These are phyloP conservation scores for Tolypocladium tropicale DNA, from an alignment of 2,329 filamentous ascomycete genomes.

Conservation along the genomic window DNA sequence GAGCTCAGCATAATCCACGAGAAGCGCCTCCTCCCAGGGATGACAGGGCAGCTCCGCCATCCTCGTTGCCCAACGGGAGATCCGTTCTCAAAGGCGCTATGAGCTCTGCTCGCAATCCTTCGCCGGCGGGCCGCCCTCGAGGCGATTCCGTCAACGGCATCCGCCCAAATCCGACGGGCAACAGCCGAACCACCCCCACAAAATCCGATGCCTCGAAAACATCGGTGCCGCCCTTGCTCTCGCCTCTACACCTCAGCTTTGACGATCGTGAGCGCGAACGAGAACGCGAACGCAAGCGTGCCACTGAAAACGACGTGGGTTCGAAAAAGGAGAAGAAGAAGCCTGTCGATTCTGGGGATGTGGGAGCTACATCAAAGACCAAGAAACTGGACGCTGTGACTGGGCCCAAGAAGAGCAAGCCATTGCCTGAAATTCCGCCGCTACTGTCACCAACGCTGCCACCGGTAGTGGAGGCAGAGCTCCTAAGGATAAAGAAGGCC, in stretches of 20 bases:
- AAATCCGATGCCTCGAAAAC: slow-evolving; percentile 28
- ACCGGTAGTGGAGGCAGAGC: slow-evolving; percentile 34
- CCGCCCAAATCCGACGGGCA: slow-evolving; percentile 20
- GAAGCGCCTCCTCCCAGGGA: slow-evolving; percentile 20
- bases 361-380: slow-evolving; percentile 16
- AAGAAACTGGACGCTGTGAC: slow-evolving; percentile 17
- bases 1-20: slow-evolving; percentile 8
- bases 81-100: slow-evolving; percentile 19
- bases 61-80: slow-evolving; percentile 27
- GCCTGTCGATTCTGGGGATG: slow-evolving; percentile 17
- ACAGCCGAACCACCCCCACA: slow-evolving; percentile 23
- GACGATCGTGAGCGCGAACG: slow-evolving; percentile 27
- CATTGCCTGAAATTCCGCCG: slow-evolving; percentile 30
- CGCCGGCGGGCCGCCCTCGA: slow-evolving; percentile 27
- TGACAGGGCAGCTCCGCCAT: slow-evolving; percentile 10
- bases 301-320: slow-evolving; percentile 13
- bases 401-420: slow-evolving; percentile 26
- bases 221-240: slow-evolving; percentile 40
- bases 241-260: slow-evolving; percentile 38
- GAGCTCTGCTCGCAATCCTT: slow-evolving; percentile 16
- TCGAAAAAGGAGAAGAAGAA: slow-evolving; percentile 20
- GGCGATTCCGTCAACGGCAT: slow-evolving; percentile 32
- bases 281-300: neutral
- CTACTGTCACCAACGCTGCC: slow-evolving; percentile 48
- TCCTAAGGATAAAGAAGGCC: slow-evolving; percentile 20